Evolutionary conservation across 306 rosid species (phyloP).

Genomic region (Trifolium repens): DNA sequence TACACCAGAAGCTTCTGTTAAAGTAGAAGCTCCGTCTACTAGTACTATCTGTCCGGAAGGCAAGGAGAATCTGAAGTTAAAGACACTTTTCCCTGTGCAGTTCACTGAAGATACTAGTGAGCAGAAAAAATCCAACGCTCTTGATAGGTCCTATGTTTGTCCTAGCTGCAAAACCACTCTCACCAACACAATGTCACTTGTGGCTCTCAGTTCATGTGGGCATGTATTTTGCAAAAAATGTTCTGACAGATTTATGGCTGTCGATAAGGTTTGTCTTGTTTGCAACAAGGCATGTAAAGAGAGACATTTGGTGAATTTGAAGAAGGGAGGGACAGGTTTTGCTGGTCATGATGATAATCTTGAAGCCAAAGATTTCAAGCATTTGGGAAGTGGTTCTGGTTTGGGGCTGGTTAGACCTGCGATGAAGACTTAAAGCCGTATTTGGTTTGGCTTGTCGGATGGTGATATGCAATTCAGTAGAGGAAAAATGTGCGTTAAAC

Average conservation of each 20-base stretch:
- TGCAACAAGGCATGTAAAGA: slow-evolving; percentile 87
- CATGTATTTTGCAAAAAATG: slow-evolving; percentile 95
- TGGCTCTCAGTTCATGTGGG: slow-evolving; percentile 89
- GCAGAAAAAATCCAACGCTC: slow-evolving; percentile 63
- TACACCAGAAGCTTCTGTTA: slow-evolving; percentile 81
- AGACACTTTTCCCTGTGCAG: slow-evolving; percentile 75
- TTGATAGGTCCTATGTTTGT: slow-evolving; percentile 72
- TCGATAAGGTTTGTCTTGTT: slow-evolving; percentile 90
- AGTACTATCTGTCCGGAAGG: slow-evolving; percentile 88
- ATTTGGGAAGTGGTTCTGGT: slow-evolving; percentile 97
- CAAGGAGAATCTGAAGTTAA: slow-evolving; percentile 82
- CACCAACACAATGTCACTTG: slow-evolving; percentile 80
- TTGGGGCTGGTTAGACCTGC: slow-evolving; percentile 94
- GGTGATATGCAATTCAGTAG: slow-evolving; percentile 8
- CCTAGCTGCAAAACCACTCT: slow-evolving; percentile 96
- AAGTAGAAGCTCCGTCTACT: slow-evolving; percentile 75
- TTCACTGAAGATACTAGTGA: slow-evolving; percentile 81
- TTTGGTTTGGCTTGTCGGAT: slow-evolving; percentile 5
- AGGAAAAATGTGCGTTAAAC: slow-evolving; percentile 22
- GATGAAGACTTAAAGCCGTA: slow-evolving; percentile 61
- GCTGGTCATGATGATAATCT: slow-evolving; percentile 89
- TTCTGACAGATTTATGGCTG: slow-evolving; percentile 85
- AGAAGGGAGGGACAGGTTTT: slow-evolving; percentile 92
- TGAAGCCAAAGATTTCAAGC: slow-evolving; percentile 91
- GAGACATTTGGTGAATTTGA: slow-evolving; percentile 77